phyloP scores from a whole-genome alignment of 352 stramenopile species.

The Pythium brachiatum region DNA sequence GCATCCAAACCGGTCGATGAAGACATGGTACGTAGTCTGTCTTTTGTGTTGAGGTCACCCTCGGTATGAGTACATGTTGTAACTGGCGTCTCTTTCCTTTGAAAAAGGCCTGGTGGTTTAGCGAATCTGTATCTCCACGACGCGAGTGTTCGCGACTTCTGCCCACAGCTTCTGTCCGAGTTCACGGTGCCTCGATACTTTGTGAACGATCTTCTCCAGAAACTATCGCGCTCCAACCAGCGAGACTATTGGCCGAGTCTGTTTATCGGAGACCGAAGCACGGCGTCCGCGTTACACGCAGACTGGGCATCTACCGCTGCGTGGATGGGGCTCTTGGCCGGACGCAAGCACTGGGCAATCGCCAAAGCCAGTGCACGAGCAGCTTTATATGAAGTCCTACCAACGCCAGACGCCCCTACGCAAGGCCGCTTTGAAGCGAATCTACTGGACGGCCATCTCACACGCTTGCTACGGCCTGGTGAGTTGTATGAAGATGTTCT shows the following conservation, averaged over 20 bases:
- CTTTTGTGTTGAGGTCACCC: too few relatives aligned
- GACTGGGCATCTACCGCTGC: slow-evolving; percentile 34
- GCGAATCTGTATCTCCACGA: slow-evolving; percentile 40
- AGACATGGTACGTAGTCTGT: background rate
- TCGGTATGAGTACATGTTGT: background rate
- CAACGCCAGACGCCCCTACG: slow-evolving; percentile 2
- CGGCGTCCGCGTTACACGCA: slow-evolving; percentile 30
- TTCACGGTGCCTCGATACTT: slow-evolving; percentile 34
- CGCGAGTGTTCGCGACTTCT: slow-evolving; percentile 29
- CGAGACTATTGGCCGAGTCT: slow-evolving; percentile 39
- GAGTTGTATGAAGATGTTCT: slow-evolving; percentile 35
- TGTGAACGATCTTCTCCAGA: slow-evolving; percentile 23
- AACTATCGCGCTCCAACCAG: slow-evolving; percentile 21
- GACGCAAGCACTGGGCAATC: slow-evolving; percentile 38
- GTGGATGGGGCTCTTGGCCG: slow-evolving; percentile 36
- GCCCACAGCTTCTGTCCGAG: slow-evolving; percentile 27
- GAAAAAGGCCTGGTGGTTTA: slow-evolving; percentile 15
- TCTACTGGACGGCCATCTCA: slow-evolving; percentile 16
- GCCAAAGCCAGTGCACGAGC: slow-evolving; percentile 27
- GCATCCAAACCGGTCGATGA: background rate
- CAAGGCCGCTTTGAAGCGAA: slow-evolving; percentile 27
- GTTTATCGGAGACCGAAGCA: slow-evolving; percentile 33
- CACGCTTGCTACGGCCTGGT: slow-evolving; percentile 17
- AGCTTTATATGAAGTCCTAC: slow-evolving; percentile 27
- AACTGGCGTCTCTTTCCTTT: background rate